Evolutionary conservation across 805 yeast species (phyloP), one percentile per base, ranked within the genome.

Genomic region (Dipodascus geniculatus): DNA sequence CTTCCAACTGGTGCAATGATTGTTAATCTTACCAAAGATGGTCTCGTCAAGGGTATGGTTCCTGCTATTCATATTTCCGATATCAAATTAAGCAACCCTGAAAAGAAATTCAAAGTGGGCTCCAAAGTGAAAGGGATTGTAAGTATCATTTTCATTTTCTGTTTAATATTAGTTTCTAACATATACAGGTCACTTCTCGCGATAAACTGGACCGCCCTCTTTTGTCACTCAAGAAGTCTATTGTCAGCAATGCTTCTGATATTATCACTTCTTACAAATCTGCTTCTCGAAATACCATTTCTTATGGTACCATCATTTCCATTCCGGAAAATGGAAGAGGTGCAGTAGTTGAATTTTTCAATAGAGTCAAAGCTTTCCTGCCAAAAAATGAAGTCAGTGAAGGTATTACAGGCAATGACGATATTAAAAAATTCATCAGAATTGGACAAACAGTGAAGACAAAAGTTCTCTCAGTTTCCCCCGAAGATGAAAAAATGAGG

Each of bases 341-440:
- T 62, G 95, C 87, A 49, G 71, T 89, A 48, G 81, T 93, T 3
- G 79, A 89, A 16, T 89, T 93, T 64, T 90, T 87, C 63, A 95
- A 93, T 53, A 74, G 76, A 52, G 67, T 87, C 48, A 79, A 75
- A 59, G 99, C 89, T 0, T 90, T 80, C 65, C 72, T 93, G 56
- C 98, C 99, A 28, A 80, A 82, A 58, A 74, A 83, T 53, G 98
- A 93, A 71, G 86, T 93, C 62, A 84, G 95, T 53, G 98, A 93
- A 69, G 44, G 20, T 38, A 17, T 38, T n/a, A 81, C 96, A 1
- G 87, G 78, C 65, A 93, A 90, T 42, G 76, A 74, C 51, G 79
- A 80, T 53, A 89, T 96, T 19, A 79, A 77, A 59, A 91, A 89
- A 59, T 85, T 83, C 67, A 76, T 91, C 60, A 81, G 81, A 58